Conservation (phyloP, 73 alveolate genomes). For the Uronychia setigera region DNA sequence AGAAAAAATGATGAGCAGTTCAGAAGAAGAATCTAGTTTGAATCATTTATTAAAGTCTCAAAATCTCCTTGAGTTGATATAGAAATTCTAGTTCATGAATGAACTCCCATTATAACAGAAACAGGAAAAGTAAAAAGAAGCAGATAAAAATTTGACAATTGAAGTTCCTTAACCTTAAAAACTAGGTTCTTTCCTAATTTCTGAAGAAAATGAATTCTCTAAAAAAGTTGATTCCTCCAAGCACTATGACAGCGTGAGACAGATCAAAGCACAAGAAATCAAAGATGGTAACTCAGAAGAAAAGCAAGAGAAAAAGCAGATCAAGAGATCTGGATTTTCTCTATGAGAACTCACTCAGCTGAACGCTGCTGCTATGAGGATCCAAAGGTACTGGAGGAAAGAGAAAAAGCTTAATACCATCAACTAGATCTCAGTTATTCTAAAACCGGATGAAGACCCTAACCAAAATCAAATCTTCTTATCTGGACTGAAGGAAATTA, state of each 20-base stretch:
- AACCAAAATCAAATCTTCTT: neutral
- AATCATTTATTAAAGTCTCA: neutral
- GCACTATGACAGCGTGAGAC: neutral
- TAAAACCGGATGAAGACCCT: neutral
- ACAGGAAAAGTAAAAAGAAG: too few relatives aligned
- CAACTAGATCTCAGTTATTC: neutral
- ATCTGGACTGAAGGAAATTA: neutral
- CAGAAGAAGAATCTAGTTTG: neutral
- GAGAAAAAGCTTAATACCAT: neutral
- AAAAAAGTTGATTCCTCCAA: neutral
- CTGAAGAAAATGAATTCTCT: neutral
- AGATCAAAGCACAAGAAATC: neutral
- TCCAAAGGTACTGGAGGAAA: neutral
- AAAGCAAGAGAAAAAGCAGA: neutral
- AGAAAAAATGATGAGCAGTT: too few relatives aligned
- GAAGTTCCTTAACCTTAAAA: too few relatives aligned
- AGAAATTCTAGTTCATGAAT: neutral
- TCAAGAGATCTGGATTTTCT: neutral
- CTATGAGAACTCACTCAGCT: neutral
- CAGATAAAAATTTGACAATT: too few relatives aligned
- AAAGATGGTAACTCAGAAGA: neutral
- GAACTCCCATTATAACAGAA: neutral
- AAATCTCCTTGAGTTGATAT: neutral
- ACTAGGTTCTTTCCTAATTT: neutral
- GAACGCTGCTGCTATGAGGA: neutral